Percentiles rank a stretch among this genome's conserved stretches.
Conservation (phyloP, 2,329 filamentous ascomycete species). For the Talaromyces islandicus region DNA sequence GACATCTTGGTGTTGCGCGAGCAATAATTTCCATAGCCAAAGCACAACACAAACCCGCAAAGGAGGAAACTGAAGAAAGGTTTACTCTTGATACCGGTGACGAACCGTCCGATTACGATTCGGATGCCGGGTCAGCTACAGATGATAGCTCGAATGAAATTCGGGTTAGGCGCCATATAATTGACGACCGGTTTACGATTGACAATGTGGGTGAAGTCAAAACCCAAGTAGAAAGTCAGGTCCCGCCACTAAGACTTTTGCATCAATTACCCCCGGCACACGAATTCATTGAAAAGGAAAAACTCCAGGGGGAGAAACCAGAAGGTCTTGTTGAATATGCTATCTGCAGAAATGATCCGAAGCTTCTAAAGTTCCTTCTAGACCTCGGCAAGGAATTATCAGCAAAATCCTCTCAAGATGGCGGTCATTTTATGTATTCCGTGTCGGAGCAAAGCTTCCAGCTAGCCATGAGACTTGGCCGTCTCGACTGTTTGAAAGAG, state of each 20-base stretch:
- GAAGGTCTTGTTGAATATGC: constrained; percentile 37
- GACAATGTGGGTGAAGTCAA: constrained; percentile 67
- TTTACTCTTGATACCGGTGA: constrained; percentile 21
- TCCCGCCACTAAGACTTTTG: constrained; percentile 52
- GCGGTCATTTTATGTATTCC: constrained; percentile 6
- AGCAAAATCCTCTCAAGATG: constrained; percentile 4
- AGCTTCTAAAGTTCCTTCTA: constrained; percentile 54
- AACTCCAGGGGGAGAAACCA: background rate
- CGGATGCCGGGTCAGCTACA: constrained; percentile 31
- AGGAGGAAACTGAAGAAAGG: background rate
- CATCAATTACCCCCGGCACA: constrained; percentile 30
- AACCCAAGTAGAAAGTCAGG: constrained; percentile 60
- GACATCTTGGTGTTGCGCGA: constrained; percentile 58
- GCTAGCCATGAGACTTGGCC: constrained; percentile 39
- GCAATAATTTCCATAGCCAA: constrained; percentile 64
- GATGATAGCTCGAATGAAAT: constrained; percentile 15
- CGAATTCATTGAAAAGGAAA: constrained; percentile 12
- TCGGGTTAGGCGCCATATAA: constrained; percentile 43
- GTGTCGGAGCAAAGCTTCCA: constrained; percentile 26
- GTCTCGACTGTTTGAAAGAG: constrained; percentile 36
- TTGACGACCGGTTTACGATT: constrained; percentile 66
- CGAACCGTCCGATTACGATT: constrained; percentile 29
- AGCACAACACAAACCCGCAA: constrained; percentile 58
- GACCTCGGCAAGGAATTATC: constrained; percentile 36
- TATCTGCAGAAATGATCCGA: constrained; percentile 48